A percentile compares a stretch with the other conserved stretches of the same genome.
phyloP scores from a whole-genome alignment of 78 protist genomes.

The Cavenderia fasciculata region DNA sequence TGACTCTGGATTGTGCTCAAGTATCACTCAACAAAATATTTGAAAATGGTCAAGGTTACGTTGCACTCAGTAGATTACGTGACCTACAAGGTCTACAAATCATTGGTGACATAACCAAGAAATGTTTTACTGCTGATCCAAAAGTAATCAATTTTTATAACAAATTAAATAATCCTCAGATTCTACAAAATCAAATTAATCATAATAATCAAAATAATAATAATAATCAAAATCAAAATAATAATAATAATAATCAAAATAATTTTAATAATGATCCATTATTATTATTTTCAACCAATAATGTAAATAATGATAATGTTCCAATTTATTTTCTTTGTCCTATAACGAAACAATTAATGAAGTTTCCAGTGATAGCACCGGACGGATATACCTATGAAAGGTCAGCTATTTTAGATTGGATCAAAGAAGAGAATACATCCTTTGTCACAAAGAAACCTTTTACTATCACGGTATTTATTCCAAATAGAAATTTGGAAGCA shows the following conservation, averaged over 20 bases:
- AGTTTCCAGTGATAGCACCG: slow-evolving; percentile 81
- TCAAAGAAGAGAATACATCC: slow-evolving; percentile 17
- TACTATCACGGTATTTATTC: slow-evolving; percentile 21
- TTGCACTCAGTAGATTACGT: slow-evolving; percentile 83
- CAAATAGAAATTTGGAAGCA: slow-evolving; percentile 56
- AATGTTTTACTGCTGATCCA: slow-evolving; percentile 33
- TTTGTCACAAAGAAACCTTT: slow-evolving; percentile 67
- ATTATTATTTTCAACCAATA: background rate
- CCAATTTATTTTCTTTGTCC: slow-evolving; percentile 64
- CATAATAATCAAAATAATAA: background rate
- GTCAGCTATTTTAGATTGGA: slow-evolving; percentile 70
- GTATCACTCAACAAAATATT: slow-evolving; percentile 75
- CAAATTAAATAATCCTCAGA: background rate
- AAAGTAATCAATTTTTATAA: slow-evolving; percentile 30
- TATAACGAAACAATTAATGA: slow-evolving; percentile 67
- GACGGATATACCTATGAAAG: slow-evolving; percentile 89
- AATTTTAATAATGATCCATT: too few species aligned
- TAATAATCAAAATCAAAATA: background rate
- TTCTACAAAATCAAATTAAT: background rate
- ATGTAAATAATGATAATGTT: background rate
- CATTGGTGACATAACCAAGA: background rate
- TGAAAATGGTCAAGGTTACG: slow-evolving; percentile 84
- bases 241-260: background rate
- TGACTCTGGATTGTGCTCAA: slow-evolving; percentile 76
- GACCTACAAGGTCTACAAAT: slow-evolving; percentile 80